These are phyloP conservation scores for Aureobasidium leucospermi DNA, from an alignment of 2,329 filamentous ascomycete species.

Conservation along the genomic window DNA sequence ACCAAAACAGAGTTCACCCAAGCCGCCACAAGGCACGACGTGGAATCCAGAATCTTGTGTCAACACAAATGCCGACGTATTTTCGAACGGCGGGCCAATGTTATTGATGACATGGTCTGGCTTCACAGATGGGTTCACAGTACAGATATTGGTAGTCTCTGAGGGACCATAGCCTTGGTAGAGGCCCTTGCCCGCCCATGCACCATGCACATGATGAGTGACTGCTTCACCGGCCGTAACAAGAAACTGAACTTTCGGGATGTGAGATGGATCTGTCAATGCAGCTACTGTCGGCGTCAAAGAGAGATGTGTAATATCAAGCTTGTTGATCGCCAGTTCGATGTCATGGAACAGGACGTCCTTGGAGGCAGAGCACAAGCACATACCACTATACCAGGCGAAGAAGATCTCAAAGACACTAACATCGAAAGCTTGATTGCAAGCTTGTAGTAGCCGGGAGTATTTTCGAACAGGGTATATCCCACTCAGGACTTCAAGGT, in stretches of 20 bases:
- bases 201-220: slow-evolving; percentile 60
- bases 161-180: slow-evolving; percentile 81
- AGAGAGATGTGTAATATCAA: slow-evolving; percentile 71
- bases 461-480: slow-evolving; percentile 54
- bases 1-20: slow-evolving; percentile 82
- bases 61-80: slow-evolving; percentile 68
- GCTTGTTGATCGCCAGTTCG: slow-evolving; percentile 55
- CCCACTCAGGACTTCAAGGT: slow-evolving; percentile 58
- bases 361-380: slow-evolving; percentile 67
- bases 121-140: slow-evolving; percentile 56
- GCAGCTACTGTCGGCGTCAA: slow-evolving; percentile 80
- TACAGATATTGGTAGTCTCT: slow-evolving; percentile 84
- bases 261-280: slow-evolving; percentile 59
- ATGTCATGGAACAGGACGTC: slow-evolving; percentile 68
- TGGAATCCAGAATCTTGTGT: slow-evolving; percentile 36
- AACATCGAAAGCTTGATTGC: slow-evolving; percentile 77
- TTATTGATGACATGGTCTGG: slow-evolving; percentile 58
- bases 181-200: slow-evolving; percentile 61
- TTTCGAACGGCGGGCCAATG: slow-evolving; percentile 66
- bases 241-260: slow-evolving; percentile 66
- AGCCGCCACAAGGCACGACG: slow-evolving; percentile 59
- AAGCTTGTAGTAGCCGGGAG: slow-evolving; percentile 69
- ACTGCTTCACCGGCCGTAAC: slow-evolving; percentile 77
- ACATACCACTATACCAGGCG: slow-evolving; percentile 70
- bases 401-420: slow-evolving; percentile 91